Evolutionary conservation across 2,329 filamentous ascomycete species (phyloP).

Genomic region (Chlorencoelia australis): DNA sequence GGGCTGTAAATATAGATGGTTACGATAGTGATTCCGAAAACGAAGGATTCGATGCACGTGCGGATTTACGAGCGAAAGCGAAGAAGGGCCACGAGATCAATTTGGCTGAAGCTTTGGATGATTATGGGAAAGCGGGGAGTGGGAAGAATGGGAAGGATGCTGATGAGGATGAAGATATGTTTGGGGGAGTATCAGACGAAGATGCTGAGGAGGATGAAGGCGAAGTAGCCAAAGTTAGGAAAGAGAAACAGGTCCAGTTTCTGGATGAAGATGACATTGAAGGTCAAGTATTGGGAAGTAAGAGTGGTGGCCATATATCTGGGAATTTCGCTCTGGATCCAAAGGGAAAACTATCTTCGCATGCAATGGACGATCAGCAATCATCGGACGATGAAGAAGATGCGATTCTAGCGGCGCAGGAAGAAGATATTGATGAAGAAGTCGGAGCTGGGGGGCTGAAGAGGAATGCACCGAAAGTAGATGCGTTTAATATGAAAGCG

Average conservation of each 20-base stretch:
- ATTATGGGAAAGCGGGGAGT: constrained; percentile 35
- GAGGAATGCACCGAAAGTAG: constrained; percentile 83
- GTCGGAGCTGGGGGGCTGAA: constrained; percentile 85
- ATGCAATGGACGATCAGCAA: constrained; percentile 31
- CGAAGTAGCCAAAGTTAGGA: constrained; percentile 43
- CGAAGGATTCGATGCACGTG: constrained; percentile 74
- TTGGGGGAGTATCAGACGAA: constrained; percentile 59
- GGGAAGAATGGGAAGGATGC: constrained; percentile 30
- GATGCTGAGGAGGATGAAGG: constrained; percentile 46
- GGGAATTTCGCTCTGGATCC: constrained; percentile 51
- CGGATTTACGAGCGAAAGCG: constrained; percentile 44
- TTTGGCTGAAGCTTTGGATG: constrained; percentile 43
- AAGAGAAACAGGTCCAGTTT: constrained; percentile 52
- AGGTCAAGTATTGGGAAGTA: constrained; percentile 67
- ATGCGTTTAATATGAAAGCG: constrained; percentile 87
- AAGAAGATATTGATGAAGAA: constrained; percentile 75
- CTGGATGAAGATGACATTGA: constrained; percentile 56
- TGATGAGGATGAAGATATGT: constrained; percentile 75
- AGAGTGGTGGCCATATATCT: constrained; percentile 58
- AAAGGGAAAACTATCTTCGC: constrained; percentile 33
- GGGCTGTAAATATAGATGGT: constrained; percentile 90
- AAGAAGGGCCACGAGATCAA: constrained; percentile 39
- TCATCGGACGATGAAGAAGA: constrained; percentile 57
- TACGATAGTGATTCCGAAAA: constrained; percentile 93
- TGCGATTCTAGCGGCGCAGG: constrained; percentile 63